Evolutionary conservation across 2,329 filamentous ascomycete species (phyloP), one percentile per base, ranked within the genome.

Genomic region (Nannizziopsis barbatae): DNA sequence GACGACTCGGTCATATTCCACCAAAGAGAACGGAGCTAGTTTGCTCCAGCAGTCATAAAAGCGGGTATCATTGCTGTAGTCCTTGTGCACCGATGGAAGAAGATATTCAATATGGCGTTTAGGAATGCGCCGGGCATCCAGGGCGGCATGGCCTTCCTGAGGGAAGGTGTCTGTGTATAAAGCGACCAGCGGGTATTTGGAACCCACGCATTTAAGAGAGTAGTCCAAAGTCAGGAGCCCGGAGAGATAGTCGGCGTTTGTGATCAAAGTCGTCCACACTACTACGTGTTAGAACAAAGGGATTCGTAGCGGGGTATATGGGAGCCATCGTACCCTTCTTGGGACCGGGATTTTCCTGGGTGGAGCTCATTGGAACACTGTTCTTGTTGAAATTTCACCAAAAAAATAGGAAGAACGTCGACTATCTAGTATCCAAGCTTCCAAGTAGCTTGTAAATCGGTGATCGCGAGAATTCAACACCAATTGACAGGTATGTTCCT

Each of bases 1-100:
- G 32, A 93, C 84, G 31, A 94, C 78, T 36, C 87, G 77, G 20
- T 81, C 74, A 68, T 89, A 94, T 62, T 89, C 80, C 14, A 74
- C 74, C 30, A 94, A 72, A 17, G 77, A 80, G 64, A 93, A 95
- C 5, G 84, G 80, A 12, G 81, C 77, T 22, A 95, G 77, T 68
- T 94, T 95, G 65, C 76, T 85, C 86, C 87, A 95, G 73, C 83
- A 88, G 66, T 93, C 86, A 67, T 86, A 83, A 74, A 94, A 94
- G 57, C 88, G 81, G 43, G 83, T 81, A 65, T 94, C 87, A 52
- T 84, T 77, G 58, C 72, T 75, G 70, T 80, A 93, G 67, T 85
- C 81, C 52, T 80, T 81, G 44, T 71, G 63, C 31, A 73, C 66
- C 2, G 75, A 75, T 1, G 87, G 86, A 9, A 84, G 71, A 35